Evolutionary conservation across 345 rosid species (phyloP).

Genomic region (Brassica incana): DNA sequence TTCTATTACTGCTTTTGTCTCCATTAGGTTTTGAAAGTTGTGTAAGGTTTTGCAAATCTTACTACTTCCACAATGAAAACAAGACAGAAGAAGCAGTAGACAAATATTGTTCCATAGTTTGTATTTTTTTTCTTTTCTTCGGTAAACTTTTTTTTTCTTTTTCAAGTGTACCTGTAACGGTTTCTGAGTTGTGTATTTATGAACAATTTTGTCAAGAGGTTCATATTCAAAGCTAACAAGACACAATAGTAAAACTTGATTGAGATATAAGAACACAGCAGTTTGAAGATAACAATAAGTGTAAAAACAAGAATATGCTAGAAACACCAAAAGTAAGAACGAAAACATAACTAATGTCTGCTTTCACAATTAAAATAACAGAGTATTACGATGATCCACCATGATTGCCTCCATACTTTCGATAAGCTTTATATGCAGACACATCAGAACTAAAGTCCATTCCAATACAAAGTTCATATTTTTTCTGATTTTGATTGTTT

Average conservation of each 20-base stretch:
- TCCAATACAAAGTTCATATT: too few species aligned
- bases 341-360: too few species aligned
- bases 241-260: too few species aligned
- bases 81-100: background rate
- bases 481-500: too few species aligned
- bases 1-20: background rate
- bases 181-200: background rate
- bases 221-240: too few species aligned
- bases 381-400: background rate
- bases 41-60: background rate
- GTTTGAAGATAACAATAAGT: too few species aligned
- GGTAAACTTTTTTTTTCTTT: background rate
- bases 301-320: too few species aligned
- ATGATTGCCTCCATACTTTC: background rate
- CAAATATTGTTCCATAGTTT: background rate
- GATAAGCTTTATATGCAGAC: background rate
- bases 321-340: too few species aligned
- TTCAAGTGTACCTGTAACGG: background rate
- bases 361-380: too few species aligned
- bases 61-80: background rate
- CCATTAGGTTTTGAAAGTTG: background rate
- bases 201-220: background rate
- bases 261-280: too few species aligned
- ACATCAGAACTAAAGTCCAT: too few species aligned
- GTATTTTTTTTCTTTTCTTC: constrained; percentile 5